These are phyloP conservation scores for Heliamphora pulchella DNA, from an alignment of 179 eudicot genomes.

Conservation along the genomic window DNA sequence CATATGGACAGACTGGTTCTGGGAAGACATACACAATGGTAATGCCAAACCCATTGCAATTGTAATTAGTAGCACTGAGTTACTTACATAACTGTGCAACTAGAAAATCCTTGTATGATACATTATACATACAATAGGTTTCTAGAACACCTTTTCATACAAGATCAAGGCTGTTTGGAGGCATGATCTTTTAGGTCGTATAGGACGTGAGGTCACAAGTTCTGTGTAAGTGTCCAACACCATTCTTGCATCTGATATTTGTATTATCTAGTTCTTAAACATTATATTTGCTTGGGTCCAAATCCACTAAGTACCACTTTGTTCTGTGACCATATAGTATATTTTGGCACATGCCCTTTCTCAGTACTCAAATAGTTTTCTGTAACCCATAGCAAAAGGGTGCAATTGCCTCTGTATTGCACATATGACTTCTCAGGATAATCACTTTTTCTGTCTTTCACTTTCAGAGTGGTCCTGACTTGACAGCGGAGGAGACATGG, in stretches of 20 bases:
- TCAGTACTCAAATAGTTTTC: neutral
- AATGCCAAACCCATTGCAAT: constrained; percentile 11
- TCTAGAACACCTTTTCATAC: neutral
- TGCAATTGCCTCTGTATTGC: neutral
- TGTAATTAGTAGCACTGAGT: neutral
- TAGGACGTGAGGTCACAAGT: neutral
- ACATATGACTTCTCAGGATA: neutral
- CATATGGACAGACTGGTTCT: constrained; percentile 96
- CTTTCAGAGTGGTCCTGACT: constrained; percentile 88
- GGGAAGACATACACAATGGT: constrained; percentile 99
- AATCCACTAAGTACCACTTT: neutral
- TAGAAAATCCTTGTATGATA: neutral
- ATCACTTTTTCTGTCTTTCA: constrained; percentile 11
- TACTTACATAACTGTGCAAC: neutral
- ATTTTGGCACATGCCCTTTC: neutral
- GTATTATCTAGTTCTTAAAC: neutral
- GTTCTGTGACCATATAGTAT: neutral
- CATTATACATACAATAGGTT: neutral
- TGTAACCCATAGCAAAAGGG: neutral
- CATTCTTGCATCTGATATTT: neutral
- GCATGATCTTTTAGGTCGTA: neutral
- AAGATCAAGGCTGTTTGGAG: too few species aligned
- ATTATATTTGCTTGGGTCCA: constrained; percentile 4
- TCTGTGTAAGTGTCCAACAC: neutral
- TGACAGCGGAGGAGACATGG: constrained; percentile 75